Evolutionary conservation across 345 rosid species (phyloP).

Genomic region (Gossypium herbaceum): DNA sequence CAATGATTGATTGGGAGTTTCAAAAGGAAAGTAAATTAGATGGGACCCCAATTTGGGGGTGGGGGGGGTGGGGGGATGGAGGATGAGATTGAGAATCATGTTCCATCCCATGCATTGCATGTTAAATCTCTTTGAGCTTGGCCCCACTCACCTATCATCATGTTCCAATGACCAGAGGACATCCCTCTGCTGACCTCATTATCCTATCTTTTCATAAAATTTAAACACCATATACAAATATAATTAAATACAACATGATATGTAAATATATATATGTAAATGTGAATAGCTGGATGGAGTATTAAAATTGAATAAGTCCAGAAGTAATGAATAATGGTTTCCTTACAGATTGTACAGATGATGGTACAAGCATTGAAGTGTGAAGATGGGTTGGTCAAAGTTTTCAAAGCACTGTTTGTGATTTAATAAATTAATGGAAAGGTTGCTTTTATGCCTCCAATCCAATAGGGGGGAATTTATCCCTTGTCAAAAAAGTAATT

Average conservation of each 20-base stretch:
- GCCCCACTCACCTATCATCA: not conserved
- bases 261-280: not conserved
- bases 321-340: not conserved
- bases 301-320: not conserved
- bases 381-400: not conserved
- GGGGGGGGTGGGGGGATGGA: too few species aligned
- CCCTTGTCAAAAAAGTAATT: not conserved
- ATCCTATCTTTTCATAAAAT: not conserved
- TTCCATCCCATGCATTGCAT: conserved; percentile 7
- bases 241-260: not conserved
- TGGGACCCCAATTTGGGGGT: not conserved
- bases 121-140: not conserved
- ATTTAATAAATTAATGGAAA: not conserved
- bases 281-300: not conserved
- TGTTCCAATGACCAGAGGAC: not conserved
- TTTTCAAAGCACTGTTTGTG: not conserved
- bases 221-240: not conserved
- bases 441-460: not conserved
- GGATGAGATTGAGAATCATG: not conserved
- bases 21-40: not conserved
- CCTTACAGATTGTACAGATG: conserved; percentile 4
- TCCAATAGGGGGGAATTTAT: not conserved
- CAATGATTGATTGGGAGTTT: not conserved
- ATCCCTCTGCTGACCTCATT: not conserved
- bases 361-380: not conserved